Evolutionary conservation across 495 filamentous ascomycete genomes (phyloP).

Genomic region (Jackrogersella multiformis): DNA sequence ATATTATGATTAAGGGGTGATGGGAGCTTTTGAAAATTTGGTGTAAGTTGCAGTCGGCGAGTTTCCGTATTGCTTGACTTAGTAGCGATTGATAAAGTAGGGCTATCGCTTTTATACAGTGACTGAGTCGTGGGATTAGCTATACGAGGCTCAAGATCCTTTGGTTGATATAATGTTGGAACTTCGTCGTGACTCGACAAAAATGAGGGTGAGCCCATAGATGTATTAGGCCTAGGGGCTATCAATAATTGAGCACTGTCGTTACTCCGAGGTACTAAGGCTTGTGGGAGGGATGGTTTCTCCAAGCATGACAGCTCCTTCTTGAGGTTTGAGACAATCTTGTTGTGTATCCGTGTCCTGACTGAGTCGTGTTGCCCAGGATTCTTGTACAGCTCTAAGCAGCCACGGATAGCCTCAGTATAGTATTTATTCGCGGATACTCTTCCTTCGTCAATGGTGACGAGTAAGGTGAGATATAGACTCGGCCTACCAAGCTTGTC

Average conservation of each 20-base stretch:
- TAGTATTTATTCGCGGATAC: not conserved
- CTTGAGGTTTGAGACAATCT: slow-evolving; percentile 5
- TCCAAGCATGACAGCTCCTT: not conserved
- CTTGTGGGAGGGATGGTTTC: not conserved
- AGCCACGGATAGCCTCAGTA: not conserved
- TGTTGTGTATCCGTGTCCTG: not conserved
- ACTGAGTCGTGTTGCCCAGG: not conserved
- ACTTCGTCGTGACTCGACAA: not conserved
- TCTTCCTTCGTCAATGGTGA: not conserved
- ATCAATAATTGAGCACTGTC: not conserved
- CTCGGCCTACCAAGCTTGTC: not conserved
- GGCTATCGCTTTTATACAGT: not conserved
- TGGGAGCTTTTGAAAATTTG: not conserved
- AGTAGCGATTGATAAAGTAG: not conserved
- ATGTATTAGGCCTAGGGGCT: not conserved
- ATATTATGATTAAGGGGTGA: not conserved
- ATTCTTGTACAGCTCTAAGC: not conserved
- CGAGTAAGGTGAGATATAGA: not conserved
- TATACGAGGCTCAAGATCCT: not conserved
- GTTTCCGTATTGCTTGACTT: not conserved
- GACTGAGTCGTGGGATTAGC: not conserved
- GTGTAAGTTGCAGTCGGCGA: not conserved
- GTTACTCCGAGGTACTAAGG: not conserved
- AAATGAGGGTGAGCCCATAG: not conserved
- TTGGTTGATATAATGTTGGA: not conserved